Evolutionary conservation across 257 asterid species (phyloP), one percentile per base, ranked within the genome.

Genomic region (Henckelia pumila): DNA sequence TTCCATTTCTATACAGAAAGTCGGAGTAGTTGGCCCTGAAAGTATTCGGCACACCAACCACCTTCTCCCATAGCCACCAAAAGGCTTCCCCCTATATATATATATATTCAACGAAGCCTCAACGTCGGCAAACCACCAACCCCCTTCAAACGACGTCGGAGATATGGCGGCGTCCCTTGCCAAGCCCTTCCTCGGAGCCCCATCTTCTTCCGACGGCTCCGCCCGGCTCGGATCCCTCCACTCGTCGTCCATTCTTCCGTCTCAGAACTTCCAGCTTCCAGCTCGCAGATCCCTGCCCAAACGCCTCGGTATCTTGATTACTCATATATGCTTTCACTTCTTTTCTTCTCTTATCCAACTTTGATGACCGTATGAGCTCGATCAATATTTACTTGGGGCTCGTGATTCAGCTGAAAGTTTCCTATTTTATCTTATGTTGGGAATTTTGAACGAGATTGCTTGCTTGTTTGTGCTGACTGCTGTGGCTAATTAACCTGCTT

Each of bases 161-260:
- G 63, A 7, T 56, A 91, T 87, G 96, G 86, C 93, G 82, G 81
- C 95, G 35, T 82, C 84, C 26, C 77, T 88, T 63, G 60, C 89
- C 82, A 88, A 86, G 59, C 85, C 76, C 63, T 88, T 93, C 71
- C 55, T 81, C 74, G 86, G 96, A 78, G 86, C 85, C 78, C 62
- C 83, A 8, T 75, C 85, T 9, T 68, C 87, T 13, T 64, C 90
- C 40, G 83, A 76, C 28, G 87, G 85, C 74, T 59, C 73, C 52
- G 73, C 81, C 19, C 82, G 79, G 60, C 79, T 88, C 67, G 87
- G 94, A 71, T 86, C 90, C 57, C 74, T 84, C 56, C 88, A 79
- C 3, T 79, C 86, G 53, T 63, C 81, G 67, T 63, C 84, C 58
- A 21, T 72, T 66, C 82, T 74, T 59, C 73, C 77, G 55, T 70